Evolutionary conservation across 2,329 filamentous ascomycete species (phyloP), one percentile per base, ranked within the genome.

Genomic region (Pseudogymnoascus verrucosus): DNA sequence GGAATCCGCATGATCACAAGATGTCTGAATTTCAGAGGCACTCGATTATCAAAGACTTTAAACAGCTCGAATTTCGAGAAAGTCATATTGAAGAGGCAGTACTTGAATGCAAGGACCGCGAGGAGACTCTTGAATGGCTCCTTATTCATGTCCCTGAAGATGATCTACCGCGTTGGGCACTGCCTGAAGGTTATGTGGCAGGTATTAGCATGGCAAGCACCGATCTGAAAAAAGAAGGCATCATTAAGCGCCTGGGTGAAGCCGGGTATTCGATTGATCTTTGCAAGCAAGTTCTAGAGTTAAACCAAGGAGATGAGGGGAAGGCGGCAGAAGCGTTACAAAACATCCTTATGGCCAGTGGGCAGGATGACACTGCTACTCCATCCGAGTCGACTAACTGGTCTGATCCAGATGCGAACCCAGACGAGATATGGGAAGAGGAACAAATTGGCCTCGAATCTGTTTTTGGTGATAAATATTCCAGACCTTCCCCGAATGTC

Each of bases 81-180:
- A 96, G 89, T 70, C 95, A 99, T 72, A 85, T 93, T 42, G 87
- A 96, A 72, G 95, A 99, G 76, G 93, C 95, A 7, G 85, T 90
- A 0, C 86, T 86, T 51, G 86, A 93, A 70, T 97, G 93, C 78
- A 96, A 93, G 74, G 92, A 96, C 73, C 84, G 89, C 31, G 93
- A 97, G 73, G 95, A 99, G 76, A 88, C 91, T 14, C 81, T 99
- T 2, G 93, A 98, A 74, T 99, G 95, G 95, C 82, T 99, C 14
- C 82, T 99, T 60, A 93, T 98, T 61, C 93, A 99, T 75, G 92
- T 99, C 2, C 95, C 95, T 1, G 95, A 99, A 73, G 95, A 99
- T 73, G 95, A 98, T 71, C 78, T 98, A n/a, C 95, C 95, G 1
- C 80, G 84, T 5, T 98, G 93, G 92, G 91, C 91, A 69, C 78